Percentiles rank a stretch among this genome's conserved stretches.
Conservation (phyloP, 306 rosid genomes). For the Begonia fuchsioides region DNA sequence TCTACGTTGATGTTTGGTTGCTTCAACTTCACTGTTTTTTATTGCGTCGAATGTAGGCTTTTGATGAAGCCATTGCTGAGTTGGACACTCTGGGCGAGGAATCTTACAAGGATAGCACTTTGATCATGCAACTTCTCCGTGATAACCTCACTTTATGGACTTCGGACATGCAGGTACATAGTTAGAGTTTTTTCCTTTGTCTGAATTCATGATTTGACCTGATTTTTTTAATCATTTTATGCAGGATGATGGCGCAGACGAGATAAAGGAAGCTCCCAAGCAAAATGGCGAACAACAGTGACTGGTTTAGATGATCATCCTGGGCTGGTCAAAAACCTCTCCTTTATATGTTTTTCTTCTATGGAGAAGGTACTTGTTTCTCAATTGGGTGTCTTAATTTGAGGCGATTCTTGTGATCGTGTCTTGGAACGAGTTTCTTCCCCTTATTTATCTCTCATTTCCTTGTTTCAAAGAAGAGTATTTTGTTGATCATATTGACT, state of each 20-base stretch:
- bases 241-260: constrained; percentile 92
- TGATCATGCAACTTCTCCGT: constrained; percentile 99
- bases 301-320: constrained; percentile 10
- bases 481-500: no score
- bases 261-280: constrained; percentile 84
- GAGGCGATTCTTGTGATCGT: background rate
- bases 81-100: no score
- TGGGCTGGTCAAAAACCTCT: constrained; percentile 8
- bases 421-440: no score
- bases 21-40: no score
- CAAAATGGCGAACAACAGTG: constrained; percentile 57
- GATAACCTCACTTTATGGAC: no score
- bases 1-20: no score
- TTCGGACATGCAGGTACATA: constrained; percentile 91
- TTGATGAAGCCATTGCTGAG: constrained; percentile 99
- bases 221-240: background rate
- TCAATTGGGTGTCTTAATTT: constrained; percentile 12
- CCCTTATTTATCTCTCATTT: no score
- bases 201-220: background rate
- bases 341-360: constrained; percentile 64
- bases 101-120: constrained; percentile 96
- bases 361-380: constrained; percentile 54
- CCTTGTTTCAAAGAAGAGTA: no score
- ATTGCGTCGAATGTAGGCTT: constrained; percentile 35
- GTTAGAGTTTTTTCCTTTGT: background rate